A percentile compares a stretch with the other conserved stretches of the same genome.
Evolutionary conservation across 495 filamentous ascomycete genomes (phyloP).

Genomic region (Pseudevernia furfuracea): DNA sequence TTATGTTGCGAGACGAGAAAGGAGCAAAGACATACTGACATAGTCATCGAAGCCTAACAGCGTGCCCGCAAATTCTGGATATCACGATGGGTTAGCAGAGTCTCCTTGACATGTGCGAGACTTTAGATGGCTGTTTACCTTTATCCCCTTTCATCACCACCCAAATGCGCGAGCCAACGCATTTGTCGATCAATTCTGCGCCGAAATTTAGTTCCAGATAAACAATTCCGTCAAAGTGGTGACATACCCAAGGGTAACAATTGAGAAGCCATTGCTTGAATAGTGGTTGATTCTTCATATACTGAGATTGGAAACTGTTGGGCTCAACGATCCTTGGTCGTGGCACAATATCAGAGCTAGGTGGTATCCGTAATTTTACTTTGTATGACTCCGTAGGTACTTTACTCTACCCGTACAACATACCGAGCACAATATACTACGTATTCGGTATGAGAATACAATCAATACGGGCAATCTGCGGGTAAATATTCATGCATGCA

Average conservation of each 20-base stretch:
- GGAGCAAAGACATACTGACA: conserved; percentile 70
- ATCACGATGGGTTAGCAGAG: background rate
- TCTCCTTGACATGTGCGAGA: background rate
- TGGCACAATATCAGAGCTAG: too few species aligned
- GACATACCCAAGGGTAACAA: conserved; percentile 21
- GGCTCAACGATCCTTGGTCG: too few species aligned
- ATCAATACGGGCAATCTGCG: background rate
- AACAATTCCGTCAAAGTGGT: background rate
- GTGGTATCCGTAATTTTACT: too few species aligned
- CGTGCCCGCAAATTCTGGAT: conserved; percentile 83
- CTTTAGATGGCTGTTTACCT: conserved; percentile 45
- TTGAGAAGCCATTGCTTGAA: conserved; percentile 14
- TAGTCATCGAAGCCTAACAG: conserved; percentile 96
- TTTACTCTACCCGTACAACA: too few species aligned
- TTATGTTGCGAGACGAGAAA: background rate
- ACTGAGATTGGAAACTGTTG: too few species aligned
- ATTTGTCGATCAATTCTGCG: conserved; percentile 94
- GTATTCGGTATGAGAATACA: too few species aligned
- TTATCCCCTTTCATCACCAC: conserved; percentile 99
- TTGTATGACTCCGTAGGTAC: too few species aligned
- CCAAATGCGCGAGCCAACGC: conserved; percentile 95
- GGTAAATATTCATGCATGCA: background rate
- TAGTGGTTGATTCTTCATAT: background rate
- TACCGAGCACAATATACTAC: too few species aligned
- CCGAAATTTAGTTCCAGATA: background rate